A percentile compares a stretch with the other conserved stretches of the same genome.
Conservation (phyloP, 345 rosid species). For the Abelmoschus esculentus region DNA sequence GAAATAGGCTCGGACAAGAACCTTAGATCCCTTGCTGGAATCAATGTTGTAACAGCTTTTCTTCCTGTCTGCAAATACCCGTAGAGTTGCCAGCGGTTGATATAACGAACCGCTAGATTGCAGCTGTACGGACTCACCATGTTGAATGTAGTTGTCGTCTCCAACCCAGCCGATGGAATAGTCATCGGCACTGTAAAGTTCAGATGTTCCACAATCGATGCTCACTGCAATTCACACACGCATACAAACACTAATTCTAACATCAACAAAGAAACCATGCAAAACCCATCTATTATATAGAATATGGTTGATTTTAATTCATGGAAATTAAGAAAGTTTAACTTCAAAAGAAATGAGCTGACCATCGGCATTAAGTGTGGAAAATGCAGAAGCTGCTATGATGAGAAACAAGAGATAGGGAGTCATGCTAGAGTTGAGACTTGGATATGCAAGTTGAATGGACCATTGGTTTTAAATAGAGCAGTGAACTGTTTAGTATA, state of each 20-base stretch:
- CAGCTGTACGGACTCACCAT: constrained; percentile 20
- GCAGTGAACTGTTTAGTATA: neutral
- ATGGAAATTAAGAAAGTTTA: neutral
- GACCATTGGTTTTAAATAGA: neutral
- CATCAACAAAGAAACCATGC: neutral
- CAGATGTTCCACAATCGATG: constrained; percentile 34
- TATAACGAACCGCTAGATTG: constrained; percentile 6
- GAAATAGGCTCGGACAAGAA: constrained; percentile 32
- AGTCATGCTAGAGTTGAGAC: neutral
- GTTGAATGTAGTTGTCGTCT: constrained; percentile 18
- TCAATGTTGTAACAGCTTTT: constrained; percentile 30
- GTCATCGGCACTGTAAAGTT: constrained; percentile 9
- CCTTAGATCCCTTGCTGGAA: constrained; percentile 8
- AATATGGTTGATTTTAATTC: neutral
- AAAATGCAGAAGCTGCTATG: constrained; percentile 3
- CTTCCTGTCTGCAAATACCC: constrained; percentile 24
- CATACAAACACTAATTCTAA: neutral
- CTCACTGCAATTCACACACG: constrained; percentile 4
- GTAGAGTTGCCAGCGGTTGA: constrained; percentile 21
- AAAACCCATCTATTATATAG: neutral
- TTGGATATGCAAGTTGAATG: neutral
- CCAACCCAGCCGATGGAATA: constrained; percentile 21
- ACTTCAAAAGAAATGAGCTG: neutral
- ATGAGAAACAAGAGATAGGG: neutral
- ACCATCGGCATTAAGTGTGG: neutral